Evolutionary conservation across 1,139 yeast species (phyloP).

Genomic region (Taphrina confusa): DNA sequence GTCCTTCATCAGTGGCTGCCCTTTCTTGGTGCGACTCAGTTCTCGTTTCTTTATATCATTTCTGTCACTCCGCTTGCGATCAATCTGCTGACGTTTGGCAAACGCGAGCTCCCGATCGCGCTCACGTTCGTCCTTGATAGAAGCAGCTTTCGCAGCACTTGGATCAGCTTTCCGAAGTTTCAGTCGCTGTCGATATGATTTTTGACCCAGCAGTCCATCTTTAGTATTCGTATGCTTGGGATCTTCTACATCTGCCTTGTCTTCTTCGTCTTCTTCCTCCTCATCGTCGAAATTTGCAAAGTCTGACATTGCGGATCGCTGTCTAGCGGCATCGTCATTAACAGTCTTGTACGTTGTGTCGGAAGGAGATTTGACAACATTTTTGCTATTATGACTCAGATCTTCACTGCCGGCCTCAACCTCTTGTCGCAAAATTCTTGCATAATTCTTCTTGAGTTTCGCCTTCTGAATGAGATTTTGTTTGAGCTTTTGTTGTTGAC

Average conservation of each 20-base stretch:
- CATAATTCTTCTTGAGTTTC: slow-evolving; percentile 30
- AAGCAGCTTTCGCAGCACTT: not conserved
- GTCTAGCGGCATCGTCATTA: not conserved
- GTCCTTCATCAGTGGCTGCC: slow-evolving; percentile 32
- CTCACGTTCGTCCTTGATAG: not conserved
- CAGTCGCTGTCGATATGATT: slow-evolving; percentile 9
- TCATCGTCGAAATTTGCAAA: not conserved
- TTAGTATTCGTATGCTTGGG: too few species aligned
- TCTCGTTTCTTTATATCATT: slow-evolving; percentile 16
- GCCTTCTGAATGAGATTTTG: slow-evolving; percentile 27
- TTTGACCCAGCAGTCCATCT: too few species aligned
- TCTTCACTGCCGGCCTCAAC: not conserved
- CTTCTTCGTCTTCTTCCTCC: not conserved
- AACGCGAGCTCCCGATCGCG: slow-evolving; percentile 1
- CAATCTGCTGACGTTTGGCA: not conserved
- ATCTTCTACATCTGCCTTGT: too few species aligned
- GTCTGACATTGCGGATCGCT: not conserved
- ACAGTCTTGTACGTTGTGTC: not conserved
- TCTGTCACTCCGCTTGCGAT: slow-evolving; percentile 5
- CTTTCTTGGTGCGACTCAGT: slow-evolving; percentile 22
- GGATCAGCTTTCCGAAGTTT: slow-evolving; percentile 5
- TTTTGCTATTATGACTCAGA: not conserved
- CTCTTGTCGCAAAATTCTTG: slow-evolving; percentile 24
- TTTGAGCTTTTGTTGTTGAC: slow-evolving; percentile 22
- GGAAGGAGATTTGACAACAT: too few species aligned